Evolutionary conservation across 495 filamentous ascomycete genomes (phyloP).

Genomic region (Schizothecium vesticola): DNA sequence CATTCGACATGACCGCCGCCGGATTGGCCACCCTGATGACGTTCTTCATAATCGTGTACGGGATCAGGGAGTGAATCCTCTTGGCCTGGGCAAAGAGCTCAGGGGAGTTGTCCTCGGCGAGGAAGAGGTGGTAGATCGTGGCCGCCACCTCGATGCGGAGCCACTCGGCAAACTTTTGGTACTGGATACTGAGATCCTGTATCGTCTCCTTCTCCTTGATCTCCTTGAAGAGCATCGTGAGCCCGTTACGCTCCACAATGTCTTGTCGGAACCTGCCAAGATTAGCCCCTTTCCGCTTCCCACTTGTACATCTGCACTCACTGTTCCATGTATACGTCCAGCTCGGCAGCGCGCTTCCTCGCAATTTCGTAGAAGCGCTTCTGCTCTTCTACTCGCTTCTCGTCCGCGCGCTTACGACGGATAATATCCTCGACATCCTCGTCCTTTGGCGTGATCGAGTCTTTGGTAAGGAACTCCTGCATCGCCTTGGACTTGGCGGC

Average conservation of each 20-base stretch:
- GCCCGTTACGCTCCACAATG: slow-evolving; percentile 62
- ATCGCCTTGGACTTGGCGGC: slow-evolving; percentile 77
- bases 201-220: slow-evolving; percentile 83
- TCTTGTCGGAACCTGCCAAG: slow-evolving; percentile 48
- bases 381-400: slow-evolving; percentile 85
- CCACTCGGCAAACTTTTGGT: slow-evolving; percentile 98
- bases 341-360: slow-evolving; percentile 76
- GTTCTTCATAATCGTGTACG: slow-evolving; percentile 90
- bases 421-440: slow-evolving; percentile 78
- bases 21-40: slow-evolving; percentile 95
- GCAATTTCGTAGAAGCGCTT: slow-evolving; percentile 93
- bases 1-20: slow-evolving; percentile 86
- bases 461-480: slow-evolving; percentile 67
- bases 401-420: slow-evolving; percentile 75
- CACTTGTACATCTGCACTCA: slow-evolving; percentile 41
- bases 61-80: slow-evolving; percentile 86
- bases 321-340: slow-evolving; percentile 98
- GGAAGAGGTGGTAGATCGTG: slow-evolving; percentile 93
- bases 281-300: background rate
- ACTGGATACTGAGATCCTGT: slow-evolving; percentile 83
- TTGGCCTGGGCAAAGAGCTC: slow-evolving; percentile 93
- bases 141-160: slow-evolving; percentile 94
- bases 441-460: slow-evolving; percentile 66
- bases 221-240: slow-evolving; percentile 89
- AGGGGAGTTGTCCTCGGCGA: slow-evolving; percentile 95